Evolutionary conservation across 1,284 basidiomycete genomes (phyloP), one percentile per base, ranked within the genome.

Genomic region (Trametes polyzona): DNA sequence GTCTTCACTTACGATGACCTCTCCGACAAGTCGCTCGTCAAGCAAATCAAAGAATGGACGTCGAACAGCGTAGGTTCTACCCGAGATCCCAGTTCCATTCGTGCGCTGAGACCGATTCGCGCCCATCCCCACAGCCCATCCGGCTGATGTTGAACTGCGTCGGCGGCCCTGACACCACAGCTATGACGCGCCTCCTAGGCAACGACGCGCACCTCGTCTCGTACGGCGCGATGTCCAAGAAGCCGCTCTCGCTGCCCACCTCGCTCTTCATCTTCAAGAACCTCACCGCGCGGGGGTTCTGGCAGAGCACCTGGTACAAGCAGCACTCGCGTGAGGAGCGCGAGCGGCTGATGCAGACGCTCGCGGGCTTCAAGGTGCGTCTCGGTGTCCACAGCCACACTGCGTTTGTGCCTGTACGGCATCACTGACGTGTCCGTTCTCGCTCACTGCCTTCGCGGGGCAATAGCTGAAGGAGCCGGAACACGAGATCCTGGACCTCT

Each of bases 141-240:
- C 80, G 79, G 23, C 77, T 95, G 2, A 88, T 83, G 8, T 78
- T 95, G 23, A 95, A 95, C 67, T 93, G 92, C 68, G 85, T 95
- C 12, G 82, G 90, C 16, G 92, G 93, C 0, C 78, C 80, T 40
- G 78, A 85, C 42, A 92, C 90, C 0, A 82, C 81, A 0, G 65
- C 77, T 2, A 90, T 94, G 87, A 78, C 82, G 1, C 81, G 84
- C 47, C 73, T 88, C 12, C 75, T 95, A 1, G 85, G 85, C 9
- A 67, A 77, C 35, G 76, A 88, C 63, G 86, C 87, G 2, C 86
- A 88, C 62, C 74, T 93, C 2, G 88, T 95, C 9, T 92, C 93
- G 0, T 95, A 95, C 59, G 93, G 93, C 24, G 92, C 88, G 6
- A 95, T 95, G 93, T 90, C 92, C 3, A 92, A 89, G 70, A 81